phyloP scores from a whole-genome alignment of 805 yeast genomes.

The Kluyveromyces nonfermentans region DNA sequence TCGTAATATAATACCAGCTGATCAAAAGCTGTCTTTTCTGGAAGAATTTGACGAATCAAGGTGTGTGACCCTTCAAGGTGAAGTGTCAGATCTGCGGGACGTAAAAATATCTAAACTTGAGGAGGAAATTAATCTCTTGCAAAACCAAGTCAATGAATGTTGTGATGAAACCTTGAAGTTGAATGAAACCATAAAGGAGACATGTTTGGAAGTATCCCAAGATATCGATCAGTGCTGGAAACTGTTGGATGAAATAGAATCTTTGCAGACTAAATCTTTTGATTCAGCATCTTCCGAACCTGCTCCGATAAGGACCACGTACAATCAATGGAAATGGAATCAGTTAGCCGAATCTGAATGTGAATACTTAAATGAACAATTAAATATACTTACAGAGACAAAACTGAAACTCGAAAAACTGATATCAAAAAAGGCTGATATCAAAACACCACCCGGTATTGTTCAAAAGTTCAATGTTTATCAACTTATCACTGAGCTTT shows the following conservation, averaged over 20 bases:
- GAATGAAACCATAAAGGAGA: slow-evolving; percentile 17
- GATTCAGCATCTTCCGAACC: slow-evolving; percentile 1
- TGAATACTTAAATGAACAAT: slow-evolving; percentile 4
- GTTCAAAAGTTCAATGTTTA: slow-evolving; percentile 1
- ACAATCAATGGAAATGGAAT: slow-evolving; percentile 4
- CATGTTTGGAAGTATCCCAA: slow-evolving; percentile 14
- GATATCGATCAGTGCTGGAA: slow-evolving; percentile 21
- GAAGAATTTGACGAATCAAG: slow-evolving; percentile 18
- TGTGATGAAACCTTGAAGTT: slow-evolving; percentile 13
- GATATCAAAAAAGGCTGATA: neutral
- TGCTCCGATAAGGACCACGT: neutral
- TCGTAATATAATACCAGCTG: slow-evolving; percentile 21
- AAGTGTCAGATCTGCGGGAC: slow-evolving; percentile 15
- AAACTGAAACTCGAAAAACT: slow-evolving; percentile 2
- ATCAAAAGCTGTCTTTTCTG: slow-evolving; percentile 11
- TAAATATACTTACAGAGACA: slow-evolving; percentile 7
- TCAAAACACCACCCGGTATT: neutral
- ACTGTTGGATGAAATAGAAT: slow-evolving; percentile 14
- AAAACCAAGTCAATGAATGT: slow-evolving; percentile 9
- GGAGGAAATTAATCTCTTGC: slow-evolving; percentile 15
- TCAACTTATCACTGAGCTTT: slow-evolving; percentile 5
- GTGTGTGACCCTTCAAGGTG: slow-evolving; percentile 13
- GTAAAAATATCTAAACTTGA: slow-evolving; percentile 11
- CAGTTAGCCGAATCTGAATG: slow-evolving; percentile 2
- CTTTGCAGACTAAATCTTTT: slow-evolving; percentile 2